phyloP scores from a whole-genome alignment of 1,284 basidiomycete species.

The Rhodotorula sp. region DNA sequence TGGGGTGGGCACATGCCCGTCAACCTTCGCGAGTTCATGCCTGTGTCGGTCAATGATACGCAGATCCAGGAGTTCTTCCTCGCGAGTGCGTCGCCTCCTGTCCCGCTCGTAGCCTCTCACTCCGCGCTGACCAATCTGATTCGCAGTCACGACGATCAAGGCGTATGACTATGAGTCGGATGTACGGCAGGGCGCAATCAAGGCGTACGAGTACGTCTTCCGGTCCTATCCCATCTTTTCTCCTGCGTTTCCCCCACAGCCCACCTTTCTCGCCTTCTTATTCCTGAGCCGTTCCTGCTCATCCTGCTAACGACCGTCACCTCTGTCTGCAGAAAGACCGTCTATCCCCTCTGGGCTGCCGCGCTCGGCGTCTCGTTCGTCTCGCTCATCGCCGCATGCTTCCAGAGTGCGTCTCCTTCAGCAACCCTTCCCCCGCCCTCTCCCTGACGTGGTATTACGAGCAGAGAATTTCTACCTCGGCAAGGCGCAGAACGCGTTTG shows the following conservation, averaged over 20 bases:
- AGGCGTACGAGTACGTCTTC: conserved; percentile 29
- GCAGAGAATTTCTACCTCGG: conserved; percentile 24
- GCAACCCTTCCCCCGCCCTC: too few relatives aligned
- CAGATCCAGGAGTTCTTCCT: conserved; percentile 4
- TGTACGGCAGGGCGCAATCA: conserved; percentile 31
- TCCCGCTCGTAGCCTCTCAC: too few relatives aligned
- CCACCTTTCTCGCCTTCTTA: too few relatives aligned
- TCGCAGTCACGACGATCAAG: conserved; percentile 29
- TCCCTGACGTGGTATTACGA: too few relatives aligned
- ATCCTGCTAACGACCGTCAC: too few relatives aligned
- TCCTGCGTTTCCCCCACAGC: too few relatives aligned
- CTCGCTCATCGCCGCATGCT: conserved; percentile 34
- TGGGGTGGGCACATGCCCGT: conserved; percentile 44
- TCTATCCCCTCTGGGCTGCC: conserved; percentile 33
- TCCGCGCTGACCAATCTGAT: too few relatives aligned
- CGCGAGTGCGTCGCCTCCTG: too few relatives aligned
- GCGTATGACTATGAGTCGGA: conserved; percentile 20
- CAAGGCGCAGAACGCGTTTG: conserved; percentile 30
- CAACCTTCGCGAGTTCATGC: conserved; percentile 34
- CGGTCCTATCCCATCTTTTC: too few relatives aligned
- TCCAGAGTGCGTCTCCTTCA: conserved; percentile 13
- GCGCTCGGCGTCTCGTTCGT: conserved; percentile 41
- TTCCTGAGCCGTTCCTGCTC: too few relatives aligned
- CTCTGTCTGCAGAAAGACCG: conserved; percentile 12
- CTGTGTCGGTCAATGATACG: conserved; percentile 13